Evolutionary conservation across 2,329 filamentous ascomycete species (phyloP).

Genomic region (Celoporthe dispersa): DNA sequence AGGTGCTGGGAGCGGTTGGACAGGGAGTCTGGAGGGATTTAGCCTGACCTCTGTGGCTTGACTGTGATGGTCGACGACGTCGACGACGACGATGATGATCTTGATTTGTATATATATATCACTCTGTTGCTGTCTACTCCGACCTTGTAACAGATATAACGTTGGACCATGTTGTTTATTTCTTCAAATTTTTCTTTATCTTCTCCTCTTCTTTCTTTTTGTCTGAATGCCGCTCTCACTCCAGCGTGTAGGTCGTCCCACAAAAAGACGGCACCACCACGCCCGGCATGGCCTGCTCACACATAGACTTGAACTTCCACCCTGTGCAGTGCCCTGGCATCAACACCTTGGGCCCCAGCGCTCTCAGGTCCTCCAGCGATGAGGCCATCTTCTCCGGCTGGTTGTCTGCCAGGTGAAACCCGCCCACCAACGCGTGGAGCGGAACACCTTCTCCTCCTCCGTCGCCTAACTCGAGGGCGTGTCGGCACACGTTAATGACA

Average conservation of each 20-base stretch:
- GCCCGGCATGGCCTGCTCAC: slow-evolving; percentile 56
- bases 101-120: not conserved
- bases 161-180: not conserved
- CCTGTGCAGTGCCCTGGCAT: slow-evolving; percentile 61
- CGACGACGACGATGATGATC: not conserved
- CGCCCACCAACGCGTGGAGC: slow-evolving; percentile 56
- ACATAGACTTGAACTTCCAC: slow-evolving; percentile 58
- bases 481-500: slow-evolving; percentile 54
- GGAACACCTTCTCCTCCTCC: slow-evolving; percentile 34
- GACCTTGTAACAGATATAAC: no score
- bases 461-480: slow-evolving; percentile 46
- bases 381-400: slow-evolving; percentile 47
- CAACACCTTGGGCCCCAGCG: slow-evolving; percentile 50
- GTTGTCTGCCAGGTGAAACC: slow-evolving; percentile 56
- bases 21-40: slow-evolving; percentile 39
- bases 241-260: slow-evolving; percentile 44
- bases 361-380: slow-evolving; percentile 53
- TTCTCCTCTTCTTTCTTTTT: not conserved
- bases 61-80: not conserved
- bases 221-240: not conserved
- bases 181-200: not conserved
- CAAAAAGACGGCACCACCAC: slow-evolving; percentile 54
- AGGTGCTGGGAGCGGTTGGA: slow-evolving; percentile 40
- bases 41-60: slow-evolving; percentile 34
- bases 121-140: not conserved